Percentiles rank a stretch among this genome's conserved stretches.
These are phyloP conservation scores for Nidularia pulvinata DNA, from an alignment of 768 basidiomycete species.

Conservation along the genomic window DNA sequence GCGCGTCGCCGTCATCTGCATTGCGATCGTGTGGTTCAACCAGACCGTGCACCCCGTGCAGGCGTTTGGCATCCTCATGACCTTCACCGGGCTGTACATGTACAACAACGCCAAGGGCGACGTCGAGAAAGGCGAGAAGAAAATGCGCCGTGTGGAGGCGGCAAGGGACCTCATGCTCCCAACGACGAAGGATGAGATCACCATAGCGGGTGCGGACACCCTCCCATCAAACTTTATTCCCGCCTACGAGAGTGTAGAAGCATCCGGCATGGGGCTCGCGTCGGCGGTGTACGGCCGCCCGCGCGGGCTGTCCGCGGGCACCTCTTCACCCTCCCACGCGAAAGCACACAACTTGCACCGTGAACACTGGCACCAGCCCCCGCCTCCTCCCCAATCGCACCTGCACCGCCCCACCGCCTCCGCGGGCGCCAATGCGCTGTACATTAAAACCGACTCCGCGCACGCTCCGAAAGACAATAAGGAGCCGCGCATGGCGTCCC, in stretches of 20 bases:
- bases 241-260: conserved; percentile 21
- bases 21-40: conserved; percentile 96
- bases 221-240: conserved; percentile 22
- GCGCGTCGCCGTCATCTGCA: conserved; percentile 96
- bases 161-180: conserved; percentile 70
- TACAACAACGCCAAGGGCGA: conserved; percentile 95
- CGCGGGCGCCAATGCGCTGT: no score
- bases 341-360: background rate
- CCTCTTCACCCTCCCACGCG: conserved; percentile 12
- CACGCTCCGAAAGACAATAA: conserved; percentile 8
- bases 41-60: conserved; percentile 85
- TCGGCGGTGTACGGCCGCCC: conserved; percentile 34
- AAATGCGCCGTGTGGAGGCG: conserved; percentile 77
- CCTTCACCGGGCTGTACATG: conserved; percentile 91
- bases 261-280: conserved; percentile 30
- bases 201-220: conserved; percentile 42
- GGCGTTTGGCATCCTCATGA: conserved; percentile 86
- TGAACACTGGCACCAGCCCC: background rate
- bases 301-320: conserved; percentile 25
- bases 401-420: conserved; percentile 13
- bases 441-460: conserved; percentile 6
- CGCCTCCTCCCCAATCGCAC: background rate
- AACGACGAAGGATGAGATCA: conserved; percentile 58
- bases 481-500: conserved; percentile 18
- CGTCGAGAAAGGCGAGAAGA: conserved; percentile 92